Base-by-base conservation (phyloP, 441 rosid genomes). In the Pelargonium fulgidum region DNA sequence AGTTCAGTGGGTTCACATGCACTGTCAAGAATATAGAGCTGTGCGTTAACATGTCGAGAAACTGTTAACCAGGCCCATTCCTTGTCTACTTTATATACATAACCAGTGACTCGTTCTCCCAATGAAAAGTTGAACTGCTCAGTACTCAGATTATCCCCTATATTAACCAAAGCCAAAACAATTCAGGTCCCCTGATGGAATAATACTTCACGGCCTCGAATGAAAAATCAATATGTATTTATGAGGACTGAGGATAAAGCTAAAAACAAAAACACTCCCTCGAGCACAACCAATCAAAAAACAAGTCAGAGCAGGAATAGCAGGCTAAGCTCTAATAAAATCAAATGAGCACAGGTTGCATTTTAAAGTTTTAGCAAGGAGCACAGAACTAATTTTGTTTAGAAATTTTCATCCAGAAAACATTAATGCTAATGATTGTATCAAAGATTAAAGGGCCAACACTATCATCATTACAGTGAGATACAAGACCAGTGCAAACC, bases 1-100 rank as follows among this genome's bases (percentile, higher is more conserved):
- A 94, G 96, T 70, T 94, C 94, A 80, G 56, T 70, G 70, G 93
- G 89, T 65, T 92, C 90, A 76, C 69, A 68, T n/a, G 89, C 82
- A 80, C 89, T 89, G 77, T 94, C 98, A 48, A 92, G 88, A 75
- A 92, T 80, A 78, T 77, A 87, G 29, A 92, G 80, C 66, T 77
- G 90, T 62, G 92, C 99, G 20, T 81, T 90, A 76, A 87, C 81
- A 69, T 84, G 75, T 72, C 92, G 87, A 81, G 99, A 86, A 72
- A 94, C 42, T 63, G 94, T 75, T 76, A 94, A 71, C 89, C 92
- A 92, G 4, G 80, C 88, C 99, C 99, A 92, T 77, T 94, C 98
- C 75, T 65, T 76, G 36, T 90, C 94, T 81, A 90, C 93, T 81
- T 87, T 94, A 84, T 90, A 92, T 67, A 92, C 90, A 82, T 86